phyloP scores from a whole-genome alignment of 345 rosid species.

The Mangifera indica region DNA sequence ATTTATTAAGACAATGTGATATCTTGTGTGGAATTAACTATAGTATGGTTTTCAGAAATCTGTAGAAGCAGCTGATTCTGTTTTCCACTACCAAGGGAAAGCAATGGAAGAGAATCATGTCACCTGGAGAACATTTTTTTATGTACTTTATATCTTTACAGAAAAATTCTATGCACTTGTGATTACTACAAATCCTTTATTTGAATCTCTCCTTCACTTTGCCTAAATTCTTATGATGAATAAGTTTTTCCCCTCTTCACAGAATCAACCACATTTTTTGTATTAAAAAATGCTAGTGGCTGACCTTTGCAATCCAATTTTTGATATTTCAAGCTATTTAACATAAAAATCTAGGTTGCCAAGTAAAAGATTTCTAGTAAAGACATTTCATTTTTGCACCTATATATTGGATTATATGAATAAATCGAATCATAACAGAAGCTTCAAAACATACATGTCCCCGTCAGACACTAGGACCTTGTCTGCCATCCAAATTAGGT shows the following conservation, averaged over 20 bases:
- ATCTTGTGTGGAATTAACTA: constrained; percentile 20
- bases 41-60: constrained; percentile 24
- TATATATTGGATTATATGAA: neutral
- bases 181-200: constrained; percentile 4
- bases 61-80: constrained; percentile 47
- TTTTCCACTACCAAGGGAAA: constrained; percentile 53
- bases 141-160: constrained; percentile 8
- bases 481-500: too few relatives aligned
- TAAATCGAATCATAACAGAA: neutral
- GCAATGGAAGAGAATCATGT: constrained; percentile 52
- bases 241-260: too few relatives aligned
- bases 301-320: neutral
- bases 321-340: neutral
- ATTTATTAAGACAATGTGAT: constrained; percentile 34
- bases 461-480: neutral
- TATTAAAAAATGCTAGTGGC: neutral
- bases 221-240: too few relatives aligned
- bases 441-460: neutral
- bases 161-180: constrained; percentile 14
- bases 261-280: too few relatives aligned
- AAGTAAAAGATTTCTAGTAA: neutral
- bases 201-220: neutral
- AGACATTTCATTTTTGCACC: neutral
- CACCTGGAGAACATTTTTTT: constrained; percentile 22
- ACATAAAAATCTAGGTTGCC: neutral